phyloP scores from a whole-genome alignment of 202 grass and related monocot genomes.

The Digitaria exilis region DNA sequence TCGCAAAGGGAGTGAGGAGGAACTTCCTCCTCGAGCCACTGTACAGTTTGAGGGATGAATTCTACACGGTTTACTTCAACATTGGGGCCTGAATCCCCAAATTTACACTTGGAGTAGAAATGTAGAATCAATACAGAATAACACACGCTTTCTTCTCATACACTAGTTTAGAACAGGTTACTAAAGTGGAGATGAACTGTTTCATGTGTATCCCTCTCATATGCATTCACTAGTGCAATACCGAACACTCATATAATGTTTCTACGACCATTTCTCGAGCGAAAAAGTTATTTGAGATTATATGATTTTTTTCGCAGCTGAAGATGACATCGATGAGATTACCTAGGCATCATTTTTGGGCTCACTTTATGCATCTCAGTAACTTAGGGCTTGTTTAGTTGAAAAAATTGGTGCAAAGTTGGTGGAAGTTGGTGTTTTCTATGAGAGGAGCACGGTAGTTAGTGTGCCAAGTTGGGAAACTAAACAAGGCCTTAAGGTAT shows the following conservation, averaged over 20 bases:
- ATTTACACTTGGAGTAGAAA: constrained; percentile 27
- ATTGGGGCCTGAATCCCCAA: constrained; percentile 52
- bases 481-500: too few relatives aligned
- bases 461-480: too few relatives aligned
- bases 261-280: neutral
- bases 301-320: neutral
- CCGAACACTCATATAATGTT: neutral
- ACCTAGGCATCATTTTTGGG: neutral
- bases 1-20: constrained; percentile 62
- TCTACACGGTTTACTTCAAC: constrained; percentile 89
- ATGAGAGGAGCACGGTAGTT: too few relatives aligned
- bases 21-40: constrained; percentile 87
- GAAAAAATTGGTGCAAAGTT: too few relatives aligned
- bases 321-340: neutral
- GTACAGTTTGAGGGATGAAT: constrained; percentile 77
- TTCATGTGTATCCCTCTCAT: constrained; percentile 17
- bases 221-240: constrained; percentile 13
- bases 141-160: constrained; percentile 1
- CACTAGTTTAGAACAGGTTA: constrained; percentile 25
- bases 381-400: too few relatives aligned
- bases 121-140: constrained; percentile 40
- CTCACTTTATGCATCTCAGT: neutral
- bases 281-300: neutral
- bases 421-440: too few relatives aligned
- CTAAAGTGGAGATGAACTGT: constrained; percentile 7